Percentiles rank a stretch among this genome's conserved stretches.
Evolutionary conservation across 305 asterid species (phyloP).

Genomic region (Coffea humblotiana): DNA sequence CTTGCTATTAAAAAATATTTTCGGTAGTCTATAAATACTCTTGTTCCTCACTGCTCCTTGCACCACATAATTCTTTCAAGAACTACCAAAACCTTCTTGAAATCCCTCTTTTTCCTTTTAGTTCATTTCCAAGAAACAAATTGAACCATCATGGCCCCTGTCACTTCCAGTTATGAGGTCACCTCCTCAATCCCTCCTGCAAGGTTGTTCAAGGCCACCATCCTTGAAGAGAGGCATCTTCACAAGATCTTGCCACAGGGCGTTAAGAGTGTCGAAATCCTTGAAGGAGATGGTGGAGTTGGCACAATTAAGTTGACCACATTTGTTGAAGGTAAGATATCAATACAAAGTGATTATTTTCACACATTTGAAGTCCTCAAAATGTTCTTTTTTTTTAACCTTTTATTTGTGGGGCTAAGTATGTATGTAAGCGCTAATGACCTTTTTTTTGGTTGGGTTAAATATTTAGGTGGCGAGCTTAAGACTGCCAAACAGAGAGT

Average conservation of each 20-base stretch:
- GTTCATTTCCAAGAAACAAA: background rate
- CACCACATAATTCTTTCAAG: background rate
- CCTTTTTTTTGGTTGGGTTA: too few relatives aligned
- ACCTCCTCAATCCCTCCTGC: slow-evolving; percentile 28
- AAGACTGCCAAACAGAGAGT: slow-evolving; percentile 18
- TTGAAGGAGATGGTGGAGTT: slow-evolving; percentile 31
- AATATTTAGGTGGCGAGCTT: background rate
- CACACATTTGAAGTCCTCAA: background rate
- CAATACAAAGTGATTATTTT: background rate
- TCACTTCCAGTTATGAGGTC: slow-evolving; percentile 24
- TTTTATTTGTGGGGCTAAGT: too few relatives aligned
- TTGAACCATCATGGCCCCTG: slow-evolving; percentile 25
- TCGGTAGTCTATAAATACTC: slow-evolving; percentile 2
- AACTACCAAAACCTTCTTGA: background rate
- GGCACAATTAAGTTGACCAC: slow-evolving; percentile 23
- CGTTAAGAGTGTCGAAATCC: slow-evolving; percentile 15
- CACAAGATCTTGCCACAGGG: slow-evolving; percentile 25
- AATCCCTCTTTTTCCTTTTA: background rate
- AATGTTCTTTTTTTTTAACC: too few relatives aligned
- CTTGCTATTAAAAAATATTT: background rate
- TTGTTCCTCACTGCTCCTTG: background rate
- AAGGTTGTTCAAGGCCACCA: slow-evolving; percentile 36
- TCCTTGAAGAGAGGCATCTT: slow-evolving; percentile 30
- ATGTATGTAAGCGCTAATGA: too few relatives aligned
- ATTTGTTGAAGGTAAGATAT: slow-evolving; percentile 17